Evolutionary conservation across 2,329 filamentous ascomycete genomes (phyloP).

Genomic region (Xylariales sp.): DNA sequence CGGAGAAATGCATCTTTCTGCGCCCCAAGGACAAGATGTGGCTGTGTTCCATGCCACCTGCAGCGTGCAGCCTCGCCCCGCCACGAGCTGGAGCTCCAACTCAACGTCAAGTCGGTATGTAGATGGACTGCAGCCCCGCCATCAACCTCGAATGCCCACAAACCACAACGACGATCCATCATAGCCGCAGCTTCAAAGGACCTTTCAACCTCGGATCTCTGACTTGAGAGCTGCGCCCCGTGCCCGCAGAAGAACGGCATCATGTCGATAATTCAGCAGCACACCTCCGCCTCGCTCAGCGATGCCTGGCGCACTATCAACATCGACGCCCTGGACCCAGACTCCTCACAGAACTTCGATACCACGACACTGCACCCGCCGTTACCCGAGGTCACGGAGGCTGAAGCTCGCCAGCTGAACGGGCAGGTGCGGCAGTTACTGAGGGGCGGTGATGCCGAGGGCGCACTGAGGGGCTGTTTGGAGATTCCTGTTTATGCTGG

Average conservation of each 20-base stretch:
- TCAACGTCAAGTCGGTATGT: not conserved
- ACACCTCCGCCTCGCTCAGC: constrained; percentile 54
- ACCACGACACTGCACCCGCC: constrained; percentile 76
- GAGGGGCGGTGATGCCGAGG: constrained; percentile 80
- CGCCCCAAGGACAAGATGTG: no score
- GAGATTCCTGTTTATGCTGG: constrained; percentile 78
- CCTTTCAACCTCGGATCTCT: no score
- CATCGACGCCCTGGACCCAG: constrained; percentile 85
- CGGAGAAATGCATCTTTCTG: no score
- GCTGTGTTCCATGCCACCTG: not conserved
- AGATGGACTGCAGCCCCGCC: constrained; percentile 2
- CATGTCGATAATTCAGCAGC: constrained; percentile 66
- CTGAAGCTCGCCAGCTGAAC: constrained; percentile 72
- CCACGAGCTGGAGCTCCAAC: constrained; percentile 7
- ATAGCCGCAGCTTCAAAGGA: no score
- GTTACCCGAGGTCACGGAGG: constrained; percentile 67
- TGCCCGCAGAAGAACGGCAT: constrained; percentile 3
- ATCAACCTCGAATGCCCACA: not conserved
- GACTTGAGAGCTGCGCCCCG: not conserved
- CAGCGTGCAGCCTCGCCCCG: constrained; percentile 2
- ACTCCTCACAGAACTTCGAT: constrained; percentile 89
- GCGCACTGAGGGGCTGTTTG: constrained; percentile 76
- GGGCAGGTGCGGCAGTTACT: constrained; percentile 83
- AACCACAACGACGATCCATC: not conserved
- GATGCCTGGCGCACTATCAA: constrained; percentile 85